Evolutionary conservation across 1,139 yeast species (phyloP).

Genomic region (Cylindricascospora bacillispora): DNA sequence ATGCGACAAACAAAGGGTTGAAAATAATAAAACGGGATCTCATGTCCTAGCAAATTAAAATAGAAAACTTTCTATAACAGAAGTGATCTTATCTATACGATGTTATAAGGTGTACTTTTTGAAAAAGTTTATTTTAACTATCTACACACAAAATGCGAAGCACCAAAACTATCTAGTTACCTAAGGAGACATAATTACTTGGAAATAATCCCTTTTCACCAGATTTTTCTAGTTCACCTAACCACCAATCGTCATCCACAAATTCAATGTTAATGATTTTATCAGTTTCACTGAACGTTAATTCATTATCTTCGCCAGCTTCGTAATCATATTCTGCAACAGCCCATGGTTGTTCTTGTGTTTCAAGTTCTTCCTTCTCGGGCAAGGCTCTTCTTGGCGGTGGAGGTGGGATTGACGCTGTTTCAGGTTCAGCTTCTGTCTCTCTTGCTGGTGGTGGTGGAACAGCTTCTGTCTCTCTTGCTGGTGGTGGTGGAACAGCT

Average conservation of each 20-base stretch:
- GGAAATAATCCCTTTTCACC: slow-evolving; percentile 87
- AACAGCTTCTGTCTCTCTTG: slow-evolving; percentile 5
- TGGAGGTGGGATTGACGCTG: slow-evolving; percentile 20
- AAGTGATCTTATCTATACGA: too few relatives aligned
- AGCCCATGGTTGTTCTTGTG: slow-evolving; percentile 39
- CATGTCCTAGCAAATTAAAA: neutral
- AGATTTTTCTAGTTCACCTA: slow-evolving; percentile 48
- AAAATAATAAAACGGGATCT: neutral
- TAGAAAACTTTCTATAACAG: neutral
- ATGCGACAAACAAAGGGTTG: neutral
- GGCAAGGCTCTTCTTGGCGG: slow-evolving; percentile 25
- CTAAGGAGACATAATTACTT: slow-evolving; percentile 60
- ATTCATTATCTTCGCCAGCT: slow-evolving; percentile 83
- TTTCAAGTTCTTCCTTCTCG: slow-evolving; percentile 22
- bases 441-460: slow-evolving; percentile 9
- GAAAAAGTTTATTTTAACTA: neutral
- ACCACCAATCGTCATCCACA: slow-evolving; percentile 96
- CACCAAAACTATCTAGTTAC: slow-evolving; percentile 11
- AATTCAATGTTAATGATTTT: slow-evolving; percentile 69
- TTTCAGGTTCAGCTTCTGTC: slow-evolving; percentile 5
- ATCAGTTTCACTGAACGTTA: slow-evolving; percentile 75
- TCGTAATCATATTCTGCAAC: slow-evolving; percentile 77
- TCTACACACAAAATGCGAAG: neutral
- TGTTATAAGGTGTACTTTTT: neutral
- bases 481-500: slow-evolving; percentile 3